Evolutionary conservation across 2,329 filamentous ascomycete species (phyloP), one percentile per base, ranked within the genome.

Genomic region (Epichloe baconii): DNA sequence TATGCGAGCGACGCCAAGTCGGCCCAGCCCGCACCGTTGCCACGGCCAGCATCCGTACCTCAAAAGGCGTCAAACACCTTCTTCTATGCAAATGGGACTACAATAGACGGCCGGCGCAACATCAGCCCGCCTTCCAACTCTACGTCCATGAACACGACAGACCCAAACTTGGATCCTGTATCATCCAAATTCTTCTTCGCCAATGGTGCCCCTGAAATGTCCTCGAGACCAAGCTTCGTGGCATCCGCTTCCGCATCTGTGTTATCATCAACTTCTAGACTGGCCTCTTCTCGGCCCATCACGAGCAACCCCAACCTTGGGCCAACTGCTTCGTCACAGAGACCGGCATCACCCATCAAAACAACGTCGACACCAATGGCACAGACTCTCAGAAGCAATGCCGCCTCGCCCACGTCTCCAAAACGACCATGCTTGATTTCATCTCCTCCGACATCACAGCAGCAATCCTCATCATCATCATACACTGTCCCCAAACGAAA

Each of bases 1-100:
- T 90, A 94, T 64, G 93, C 90, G 31, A 88, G 83, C 64, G 88
- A 95, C 58, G 85, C 78, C 40, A 83, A 78, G 58, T 67, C 72
- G 21, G 57, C 61, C 48, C 62, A 65, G 57, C 65, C 60, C 48
- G 59, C 62, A 48, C 61, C 69, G 31, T 68, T 68, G 35, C 70
- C 68, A 17, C 59, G 68, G 41, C 63, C 65, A 52, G 64, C 62
- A 21, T 61, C 65, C n/a, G 63, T 70, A 4, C 67, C 71, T 19
- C 70, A 73, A 40, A 78, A 75, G 57, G 63, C 67, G 41, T 59
- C 74, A 11, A 52, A 49, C 19, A 72, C 71, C n/a, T 80, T 80
- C 57, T 75, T 79, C 60, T 78, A 80, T 53, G 77, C 78, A 53
- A 80, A 76, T 58, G 73, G 75, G 44, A 66, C 66, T 37, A 64